These are phyloP conservation scores for Nyssa sinensis DNA, from an alignment of 148 eudicot genomes.

Conservation along the genomic window DNA sequence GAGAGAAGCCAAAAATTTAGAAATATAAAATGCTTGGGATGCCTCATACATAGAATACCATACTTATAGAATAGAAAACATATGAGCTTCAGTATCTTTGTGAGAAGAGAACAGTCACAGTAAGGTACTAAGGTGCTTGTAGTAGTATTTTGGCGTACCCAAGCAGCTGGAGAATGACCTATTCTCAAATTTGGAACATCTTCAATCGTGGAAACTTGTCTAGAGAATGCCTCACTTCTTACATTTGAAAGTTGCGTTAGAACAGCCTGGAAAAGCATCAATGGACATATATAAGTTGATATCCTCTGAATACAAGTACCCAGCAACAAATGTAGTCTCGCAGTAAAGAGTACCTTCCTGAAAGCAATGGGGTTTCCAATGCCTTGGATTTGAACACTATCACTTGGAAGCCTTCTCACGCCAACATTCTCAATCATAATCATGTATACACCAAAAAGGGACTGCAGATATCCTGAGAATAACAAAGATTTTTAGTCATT, in stretches of 20 bases:
- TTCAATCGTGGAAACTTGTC: slow-evolving; percentile 48
- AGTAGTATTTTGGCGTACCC: slow-evolving; percentile 38
- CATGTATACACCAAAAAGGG: slow-evolving; percentile 68
- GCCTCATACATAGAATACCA: not conserved
- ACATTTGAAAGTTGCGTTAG: slow-evolving; percentile 52
- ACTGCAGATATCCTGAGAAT: slow-evolving; percentile 75
- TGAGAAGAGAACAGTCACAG: not conserved
- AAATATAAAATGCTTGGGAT: not conserved
- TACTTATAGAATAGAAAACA: not conserved
- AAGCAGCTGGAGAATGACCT: slow-evolving; percentile 41
- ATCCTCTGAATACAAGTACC: not conserved
- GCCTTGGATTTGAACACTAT: slow-evolving; percentile 82
- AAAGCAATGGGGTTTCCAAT: slow-evolving; percentile 68
- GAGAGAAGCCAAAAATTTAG: too few species aligned
- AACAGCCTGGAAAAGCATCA: slow-evolving; percentile 55
- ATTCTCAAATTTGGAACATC: slow-evolving; percentile 42
- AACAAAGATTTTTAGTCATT: not conserved
- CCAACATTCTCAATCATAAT: slow-evolving; percentile 83
- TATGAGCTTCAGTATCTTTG: not conserved
- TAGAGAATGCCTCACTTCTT: slow-evolving; percentile 51
- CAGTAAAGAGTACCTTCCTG: slow-evolving; percentile 51
- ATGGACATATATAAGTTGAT: not conserved
- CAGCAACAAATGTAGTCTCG: not conserved
- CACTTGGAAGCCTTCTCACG: slow-evolving; percentile 72
- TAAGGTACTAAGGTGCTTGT: not conserved